Evolutionary conservation across 2,329 filamentous ascomycete species (phyloP), one percentile per base, ranked within the genome.

Genomic region (Xylariaceae sp.): DNA sequence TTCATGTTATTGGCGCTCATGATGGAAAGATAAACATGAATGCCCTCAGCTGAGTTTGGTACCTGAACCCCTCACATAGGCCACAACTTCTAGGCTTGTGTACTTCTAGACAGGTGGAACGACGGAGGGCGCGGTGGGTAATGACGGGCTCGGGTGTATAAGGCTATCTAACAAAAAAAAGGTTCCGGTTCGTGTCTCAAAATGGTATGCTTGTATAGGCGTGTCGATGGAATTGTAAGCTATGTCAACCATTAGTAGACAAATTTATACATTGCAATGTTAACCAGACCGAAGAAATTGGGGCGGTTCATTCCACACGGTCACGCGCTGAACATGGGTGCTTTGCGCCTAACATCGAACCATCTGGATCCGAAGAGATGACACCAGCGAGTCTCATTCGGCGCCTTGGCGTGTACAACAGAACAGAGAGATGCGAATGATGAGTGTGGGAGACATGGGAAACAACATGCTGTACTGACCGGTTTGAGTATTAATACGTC

Each of bases 1-100:
- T 83, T 85, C 61, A 72, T 68, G 51, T 72, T 70, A 61, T 69
- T 71, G 58, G 78, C 74, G 68, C 74, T 83, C 80, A 83, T 83
- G 58, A 49, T 65, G 64, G 74, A 60, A 51, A 58, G 36, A 61
- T 59, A 12, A 55, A 51, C 51, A 55, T 56, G 43, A 41, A 59
- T 52, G 32, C 36, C 53, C 51, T 57, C 51, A 49, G 50, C 32
- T 42, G 34, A 48, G 12, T 44, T 49, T 19, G 19, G 44, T 39
- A 39, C 36, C 22, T 16, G 44, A 45, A 41, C 40, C 30, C 29
- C 49, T 50, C 44, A 48, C 36, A 51, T 44, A 19, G 34, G 34
- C 43, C 12, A 44, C 43, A 53, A 43, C 15, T 36, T 50, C 36
- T n/a, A 54, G 37, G 49, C 44, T 29, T 46, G 39, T 46, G 55